Conservation (phyloP, 805 yeast species). For the Suhomyces faveliae region DNA sequence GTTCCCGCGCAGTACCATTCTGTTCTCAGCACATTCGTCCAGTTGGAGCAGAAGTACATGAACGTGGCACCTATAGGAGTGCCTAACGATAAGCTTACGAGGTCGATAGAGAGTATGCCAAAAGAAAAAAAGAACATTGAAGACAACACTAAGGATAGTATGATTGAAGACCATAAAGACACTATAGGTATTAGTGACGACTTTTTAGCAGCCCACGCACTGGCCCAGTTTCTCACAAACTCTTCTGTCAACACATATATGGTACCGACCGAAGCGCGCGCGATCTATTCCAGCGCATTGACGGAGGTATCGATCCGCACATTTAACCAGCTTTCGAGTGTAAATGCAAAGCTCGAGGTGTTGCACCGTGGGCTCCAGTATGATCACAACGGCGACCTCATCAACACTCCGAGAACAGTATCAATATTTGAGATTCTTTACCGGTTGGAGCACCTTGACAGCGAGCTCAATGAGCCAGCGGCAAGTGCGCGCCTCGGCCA, state of each 20-base stretch:
- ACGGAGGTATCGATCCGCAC: conserved; percentile 39
- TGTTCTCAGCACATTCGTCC: conserved; percentile 22
- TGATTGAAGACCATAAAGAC: no score
- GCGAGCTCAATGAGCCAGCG: neutral
- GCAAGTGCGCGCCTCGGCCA: conserved; percentile 4
- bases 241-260: conserved; percentile 35
- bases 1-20: conserved; percentile 38
- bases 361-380: conserved; percentile 47
- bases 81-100: conserved; percentile 29
- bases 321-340: conserved; percentile 37
- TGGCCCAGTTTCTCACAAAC: conserved; percentile 33
- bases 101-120: conserved; percentile 21
- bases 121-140: conserved; percentile 7
- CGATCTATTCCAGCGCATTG: conserved; percentile 34
- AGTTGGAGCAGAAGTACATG: conserved; percentile 28
- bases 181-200: conserved; percentile 10
- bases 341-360: conserved; percentile 42
- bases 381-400: conserved; percentile 30
- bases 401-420: conserved; percentile 30
- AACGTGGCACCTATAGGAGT: conserved; percentile 40
- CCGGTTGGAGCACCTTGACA: conserved; percentile 4
- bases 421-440: conserved; percentile 36
- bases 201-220: conserved; percentile 34
- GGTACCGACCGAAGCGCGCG: conserved; percentile 36
- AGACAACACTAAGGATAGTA: neutral